Base-by-base conservation (phyloP, 1,284 basidiomycete genomes). In the Papiliotrema terrestris region DNA sequence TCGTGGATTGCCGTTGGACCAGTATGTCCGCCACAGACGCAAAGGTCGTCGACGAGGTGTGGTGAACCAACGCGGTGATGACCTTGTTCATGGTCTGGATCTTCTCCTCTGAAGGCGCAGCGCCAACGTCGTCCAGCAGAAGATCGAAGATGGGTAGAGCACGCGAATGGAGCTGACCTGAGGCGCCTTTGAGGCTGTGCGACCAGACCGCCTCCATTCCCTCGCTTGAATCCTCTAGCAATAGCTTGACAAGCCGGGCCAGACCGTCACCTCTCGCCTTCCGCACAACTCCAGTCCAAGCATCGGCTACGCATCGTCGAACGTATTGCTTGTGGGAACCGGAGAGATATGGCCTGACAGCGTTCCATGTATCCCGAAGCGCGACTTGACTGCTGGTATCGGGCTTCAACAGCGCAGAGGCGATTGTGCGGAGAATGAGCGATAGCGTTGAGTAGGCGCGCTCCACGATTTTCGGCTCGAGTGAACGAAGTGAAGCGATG, bases 61-160 rank as follows among this genome's bases (percentile, higher is more conserved):
- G 89, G 69, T 93, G 91, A 4, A 88, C 83, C 17, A 91, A 75
- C 0, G 90, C 86, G 0, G 88, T 93, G 4, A 89, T 73, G 2
- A 86, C 78, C 20, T 65, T 59, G 29, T 57, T 58, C 22, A 73
- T 53, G 0, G 83, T 80, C 8, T 67, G 59, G n/a, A 75, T 55
- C 6, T 69, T 67, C n/a, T 57, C 58, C n/a, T 79, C 74, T 32
- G 71, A 64, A 1, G 67, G 62, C 25, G 58, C 51, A 5, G 36
- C 11, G 22, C 56, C 43, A 1, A 72, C 51, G 25, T 65, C 59
- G 44, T 72, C 67, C 14, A 75, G 60, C 0, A 91, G 76, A 0
- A 82, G 80, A 1, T 72, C 62, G 29, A 91, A 77, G 45, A 92
- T 79, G 1, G 84, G 83, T 2, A 84, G 65, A 0, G 88, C 83